These are phyloP conservation scores for Wallacemonas sp. DNA, from an alignment of 208 protist species.

Conservation along the genomic window DNA sequence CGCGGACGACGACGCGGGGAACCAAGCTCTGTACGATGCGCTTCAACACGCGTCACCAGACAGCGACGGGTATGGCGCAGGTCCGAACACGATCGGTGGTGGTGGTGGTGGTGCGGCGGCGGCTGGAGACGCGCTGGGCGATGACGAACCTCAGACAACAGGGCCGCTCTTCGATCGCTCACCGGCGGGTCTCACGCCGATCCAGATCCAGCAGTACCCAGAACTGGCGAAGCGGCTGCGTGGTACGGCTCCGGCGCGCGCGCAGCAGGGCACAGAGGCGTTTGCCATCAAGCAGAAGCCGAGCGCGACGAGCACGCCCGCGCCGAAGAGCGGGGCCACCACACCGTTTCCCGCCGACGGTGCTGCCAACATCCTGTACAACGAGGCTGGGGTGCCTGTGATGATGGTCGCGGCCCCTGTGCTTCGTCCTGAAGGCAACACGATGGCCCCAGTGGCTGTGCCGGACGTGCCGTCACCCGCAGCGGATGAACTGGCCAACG, in stretches of 20 bases:
- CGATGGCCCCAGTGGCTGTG: not conserved
- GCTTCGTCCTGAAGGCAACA: not conserved
- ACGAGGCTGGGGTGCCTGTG: constrained; percentile 9
- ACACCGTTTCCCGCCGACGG: not conserved
- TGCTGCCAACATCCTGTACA: constrained; percentile 4
- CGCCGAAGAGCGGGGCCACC: not conserved
- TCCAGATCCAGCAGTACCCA: constrained; percentile 13
- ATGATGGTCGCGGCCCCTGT: constrained; percentile 6
- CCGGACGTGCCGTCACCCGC: not conserved
- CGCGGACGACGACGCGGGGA: constrained; percentile 4
- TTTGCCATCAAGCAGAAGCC: not conserved
- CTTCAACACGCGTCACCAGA: not conserved
- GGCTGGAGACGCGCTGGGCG: not conserved
- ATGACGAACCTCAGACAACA: not conserved
- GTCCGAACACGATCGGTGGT: not conserved
- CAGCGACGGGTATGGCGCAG: too few species aligned
- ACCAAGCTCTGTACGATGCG: not conserved
- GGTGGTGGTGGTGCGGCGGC: not conserved
- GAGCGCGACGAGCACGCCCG: not conserved
- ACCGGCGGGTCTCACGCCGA: constrained; percentile 16
- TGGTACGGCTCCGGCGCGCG: not conserved
- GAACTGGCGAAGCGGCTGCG: constrained; percentile 8
- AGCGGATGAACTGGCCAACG: not conserved
- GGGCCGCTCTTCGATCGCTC: constrained; percentile 10
- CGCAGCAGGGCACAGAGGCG: not conserved